A percentile compares a stretch with the other conserved stretches of the same genome.
These are phyloP conservation scores for Neohortaea acidophila DNA, from an alignment of 495 filamentous ascomycete species.

Conservation along the genomic window DNA sequence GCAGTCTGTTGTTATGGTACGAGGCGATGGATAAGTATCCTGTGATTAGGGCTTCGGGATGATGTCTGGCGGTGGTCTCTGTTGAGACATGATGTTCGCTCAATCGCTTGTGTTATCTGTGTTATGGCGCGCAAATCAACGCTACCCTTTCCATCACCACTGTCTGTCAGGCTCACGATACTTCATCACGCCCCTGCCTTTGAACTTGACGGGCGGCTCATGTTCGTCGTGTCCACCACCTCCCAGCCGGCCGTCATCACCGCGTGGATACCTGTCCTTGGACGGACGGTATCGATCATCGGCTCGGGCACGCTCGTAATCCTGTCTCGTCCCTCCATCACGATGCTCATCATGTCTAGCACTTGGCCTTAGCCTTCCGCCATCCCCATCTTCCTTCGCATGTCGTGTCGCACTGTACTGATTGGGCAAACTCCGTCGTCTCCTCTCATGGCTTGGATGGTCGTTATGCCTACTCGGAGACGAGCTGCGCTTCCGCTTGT, in stretches of 20 bases:
- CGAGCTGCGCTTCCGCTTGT: slow-evolving; percentile 18
- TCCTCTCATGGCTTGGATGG: slow-evolving; percentile 3
- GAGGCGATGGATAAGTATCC: slow-evolving; percentile 10
- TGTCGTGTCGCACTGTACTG: too few species aligned
- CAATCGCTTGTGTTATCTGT: too few species aligned
- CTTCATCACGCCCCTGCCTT: slow-evolving; percentile 33
- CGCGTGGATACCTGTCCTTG: background rate
- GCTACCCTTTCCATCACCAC: too few species aligned
- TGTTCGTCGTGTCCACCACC: slow-evolving; percentile 11
- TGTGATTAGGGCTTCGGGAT: slow-evolving; percentile 6
- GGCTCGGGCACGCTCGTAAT: background rate
- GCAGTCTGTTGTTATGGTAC: slow-evolving; percentile 9
- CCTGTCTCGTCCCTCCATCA: slow-evolving; percentile 3
- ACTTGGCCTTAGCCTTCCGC: slow-evolving; percentile 1
- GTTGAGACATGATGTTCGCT: too few species aligned
- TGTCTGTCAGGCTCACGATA: slow-evolving; percentile 21
- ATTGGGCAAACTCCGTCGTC: slow-evolving; percentile 14
- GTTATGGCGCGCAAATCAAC: too few species aligned
- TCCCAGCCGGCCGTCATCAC: slow-evolving; percentile 8
- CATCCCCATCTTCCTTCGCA: too few species aligned
- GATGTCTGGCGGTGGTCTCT: too few species aligned
- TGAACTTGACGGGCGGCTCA: slow-evolving; percentile 28
- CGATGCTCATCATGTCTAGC: slow-evolving; percentile 6
- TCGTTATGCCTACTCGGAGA: slow-evolving; percentile 16
- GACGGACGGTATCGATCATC: slow-evolving; percentile 3